A percentile compares a stretch with the other conserved stretches of the same genome.
Conservation (phyloP, 108 stramenopile species). For the Asterionellopsis glacialis region DNA sequence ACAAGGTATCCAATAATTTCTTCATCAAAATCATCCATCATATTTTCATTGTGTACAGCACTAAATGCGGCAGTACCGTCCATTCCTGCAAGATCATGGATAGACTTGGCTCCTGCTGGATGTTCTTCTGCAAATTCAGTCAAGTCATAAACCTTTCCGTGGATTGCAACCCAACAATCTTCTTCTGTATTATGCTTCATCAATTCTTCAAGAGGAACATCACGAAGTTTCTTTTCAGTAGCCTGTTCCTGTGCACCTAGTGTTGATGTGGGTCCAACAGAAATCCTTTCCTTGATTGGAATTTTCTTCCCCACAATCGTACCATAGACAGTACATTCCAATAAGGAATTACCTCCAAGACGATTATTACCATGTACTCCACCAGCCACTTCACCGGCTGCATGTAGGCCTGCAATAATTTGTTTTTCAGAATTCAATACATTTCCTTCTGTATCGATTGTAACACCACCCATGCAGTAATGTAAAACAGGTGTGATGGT, state of each 20-base stretch:
- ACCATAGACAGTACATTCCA: conserved; percentile 85
- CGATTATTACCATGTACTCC: conserved; percentile 70
- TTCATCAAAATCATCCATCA: conserved; percentile 83
- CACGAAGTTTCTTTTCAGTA: conserved; percentile 11
- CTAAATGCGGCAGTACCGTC: conserved; percentile 84
- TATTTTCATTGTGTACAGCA: conserved; percentile 71
- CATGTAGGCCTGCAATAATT: conserved; percentile 45
- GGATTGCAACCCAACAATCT: conserved; percentile 88
- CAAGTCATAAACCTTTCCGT: conserved; percentile 86
- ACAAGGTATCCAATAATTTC: conserved; percentile 38
- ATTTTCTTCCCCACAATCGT: conserved; percentile 68
- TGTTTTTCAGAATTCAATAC: conserved; percentile 36
- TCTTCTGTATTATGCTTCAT: conserved; percentile 67
- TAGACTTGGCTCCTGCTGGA: conserved; percentile 83
- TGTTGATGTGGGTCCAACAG: not conserved
- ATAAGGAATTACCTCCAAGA: conserved; percentile 75
- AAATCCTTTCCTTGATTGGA: conserved; percentile 32
- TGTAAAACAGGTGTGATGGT: conserved; percentile 73
- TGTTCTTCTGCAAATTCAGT: conserved; percentile 90
- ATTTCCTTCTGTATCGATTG: conserved; percentile 44
- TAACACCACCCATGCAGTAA: conserved; percentile 89
- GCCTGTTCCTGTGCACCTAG: not conserved
- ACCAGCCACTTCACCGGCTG: conserved; percentile 63
- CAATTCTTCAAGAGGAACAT: conserved; percentile 54
- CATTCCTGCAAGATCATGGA: conserved; percentile 72